These are phyloP conservation scores for Neurospora intermedia DNA, from an alignment of 495 filamentous ascomycete species.

Conservation along the genomic window DNA sequence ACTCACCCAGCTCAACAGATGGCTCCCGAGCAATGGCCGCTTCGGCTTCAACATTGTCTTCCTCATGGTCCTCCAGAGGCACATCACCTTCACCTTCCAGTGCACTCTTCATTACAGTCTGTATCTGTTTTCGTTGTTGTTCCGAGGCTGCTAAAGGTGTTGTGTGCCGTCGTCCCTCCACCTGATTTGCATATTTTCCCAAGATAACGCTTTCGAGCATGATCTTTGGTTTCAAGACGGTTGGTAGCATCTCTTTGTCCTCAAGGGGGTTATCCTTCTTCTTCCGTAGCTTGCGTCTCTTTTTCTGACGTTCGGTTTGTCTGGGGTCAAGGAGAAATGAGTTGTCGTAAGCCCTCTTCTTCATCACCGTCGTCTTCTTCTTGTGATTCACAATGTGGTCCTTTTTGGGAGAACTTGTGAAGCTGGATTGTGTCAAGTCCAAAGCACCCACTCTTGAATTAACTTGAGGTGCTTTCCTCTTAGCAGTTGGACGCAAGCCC, in stretches of 20 bases:
- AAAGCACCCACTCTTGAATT: constrained; percentile 3
- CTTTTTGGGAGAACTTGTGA: background rate
- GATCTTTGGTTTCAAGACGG: background rate
- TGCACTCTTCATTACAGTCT: background rate
- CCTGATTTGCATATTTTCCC: background rate
- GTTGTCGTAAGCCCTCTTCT: constrained; percentile 6
- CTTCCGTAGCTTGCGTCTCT: background rate
- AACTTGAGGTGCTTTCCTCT: constrained; percentile 1
- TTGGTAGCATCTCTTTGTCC: background rate
- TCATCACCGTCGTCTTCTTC: background rate
- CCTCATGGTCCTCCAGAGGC: background rate
- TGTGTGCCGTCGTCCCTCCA: background rate
- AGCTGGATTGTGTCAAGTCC: constrained; percentile 10
- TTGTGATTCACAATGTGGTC: background rate
- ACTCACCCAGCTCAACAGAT: background rate
- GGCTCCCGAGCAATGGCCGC: background rate
- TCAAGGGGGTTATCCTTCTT: background rate
- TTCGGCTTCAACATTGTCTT: background rate
- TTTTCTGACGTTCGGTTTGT: background rate
- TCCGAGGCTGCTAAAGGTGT: background rate
- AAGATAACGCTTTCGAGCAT: background rate
- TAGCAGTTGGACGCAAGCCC: background rate
- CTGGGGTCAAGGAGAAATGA: background rate
- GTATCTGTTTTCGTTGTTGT: background rate
- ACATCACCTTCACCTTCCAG: background rate